phyloP scores from a whole-genome alignment of 2,329 filamentous ascomycete species.

The Tolypocladium paradoxum region DNA sequence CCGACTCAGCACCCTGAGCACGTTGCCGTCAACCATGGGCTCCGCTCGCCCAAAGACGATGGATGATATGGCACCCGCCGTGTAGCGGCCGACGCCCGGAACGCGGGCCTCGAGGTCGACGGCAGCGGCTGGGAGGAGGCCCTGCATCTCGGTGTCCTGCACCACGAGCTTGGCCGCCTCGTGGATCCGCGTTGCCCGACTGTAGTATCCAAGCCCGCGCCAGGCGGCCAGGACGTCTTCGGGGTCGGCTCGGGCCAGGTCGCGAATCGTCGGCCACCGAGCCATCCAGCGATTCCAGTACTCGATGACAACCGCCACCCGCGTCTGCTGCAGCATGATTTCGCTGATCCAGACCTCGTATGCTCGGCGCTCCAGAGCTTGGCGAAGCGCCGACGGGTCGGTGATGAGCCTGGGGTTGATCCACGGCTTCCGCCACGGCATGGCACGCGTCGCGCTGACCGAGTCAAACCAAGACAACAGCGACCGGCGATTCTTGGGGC shows the following conservation, averaged over 20 bases:
- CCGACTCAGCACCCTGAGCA: conserved; percentile 47
- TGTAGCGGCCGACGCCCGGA: conserved; percentile 51
- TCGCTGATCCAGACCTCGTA: conserved; percentile 59
- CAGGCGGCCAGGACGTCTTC: conserved; percentile 49
- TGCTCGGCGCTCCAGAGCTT: conserved; percentile 40
- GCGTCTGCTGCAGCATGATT: conserved; percentile 58
- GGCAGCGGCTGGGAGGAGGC: conserved; percentile 37
- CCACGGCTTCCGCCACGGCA: conserved; percentile 52
- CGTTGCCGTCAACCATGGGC: conserved; percentile 55
- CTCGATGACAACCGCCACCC: conserved; percentile 48
- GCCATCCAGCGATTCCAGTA: conserved; percentile 55
- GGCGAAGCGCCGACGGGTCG: conserved; percentile 23
- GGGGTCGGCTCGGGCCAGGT: conserved; percentile 39
- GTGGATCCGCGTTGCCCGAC: conserved; percentile 50
- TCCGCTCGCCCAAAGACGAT: conserved; percentile 51
- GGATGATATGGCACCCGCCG: conserved; percentile 49
- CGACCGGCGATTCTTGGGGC: conserved; percentile 18
- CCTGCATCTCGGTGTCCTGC: conserved; percentile 26
- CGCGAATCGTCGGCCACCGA: conserved; percentile 47
- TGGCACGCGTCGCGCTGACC: conserved; percentile 33
- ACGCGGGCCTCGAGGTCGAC: conserved; percentile 37
- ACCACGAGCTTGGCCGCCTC: conserved; percentile 43
- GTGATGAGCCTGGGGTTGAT: conserved; percentile 27
- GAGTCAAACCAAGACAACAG: conserved; percentile 43
- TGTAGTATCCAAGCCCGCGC: conserved; percentile 54